phyloP scores from a whole-genome alignment of 2,329 filamentous ascomycete species.

The Daldinia sp. region DNA sequence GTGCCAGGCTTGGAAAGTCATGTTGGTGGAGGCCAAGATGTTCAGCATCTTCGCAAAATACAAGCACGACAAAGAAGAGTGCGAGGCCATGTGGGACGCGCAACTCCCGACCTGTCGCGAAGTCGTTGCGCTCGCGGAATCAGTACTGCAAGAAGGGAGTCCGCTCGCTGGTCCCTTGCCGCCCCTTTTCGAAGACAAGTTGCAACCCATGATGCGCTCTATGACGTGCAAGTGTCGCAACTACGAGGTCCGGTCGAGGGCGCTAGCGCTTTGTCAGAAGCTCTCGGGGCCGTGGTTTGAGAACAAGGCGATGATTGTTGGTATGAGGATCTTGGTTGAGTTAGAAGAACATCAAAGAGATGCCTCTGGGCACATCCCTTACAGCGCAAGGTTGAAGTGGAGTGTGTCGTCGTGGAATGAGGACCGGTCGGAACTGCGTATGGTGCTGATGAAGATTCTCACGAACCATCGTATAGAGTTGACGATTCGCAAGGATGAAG shows the following conservation, averaged over 20 bases:
- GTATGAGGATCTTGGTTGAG: constrained; percentile 16
- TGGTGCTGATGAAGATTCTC: constrained; percentile 12
- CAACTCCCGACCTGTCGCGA: constrained; percentile 18
- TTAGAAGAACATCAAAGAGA: constrained; percentile 26
- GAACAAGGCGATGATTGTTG: constrained; percentile 18
- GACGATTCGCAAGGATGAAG: constrained; percentile 13
- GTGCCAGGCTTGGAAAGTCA: constrained; percentile 18
- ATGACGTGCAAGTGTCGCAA: constrained; percentile 24
- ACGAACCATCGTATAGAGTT: constrained; percentile 14
- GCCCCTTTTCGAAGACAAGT: constrained; percentile 32
- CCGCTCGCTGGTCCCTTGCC: background rate
- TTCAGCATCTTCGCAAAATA: constrained; percentile 18
- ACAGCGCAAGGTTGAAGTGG: constrained; percentile 19
- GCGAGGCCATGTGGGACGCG: constrained; percentile 24
- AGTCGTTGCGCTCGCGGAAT: constrained; percentile 16
- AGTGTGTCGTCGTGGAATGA: constrained; percentile 24
- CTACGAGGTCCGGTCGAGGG: constrained; percentile 15
- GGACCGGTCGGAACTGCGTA: constrained; percentile 26
- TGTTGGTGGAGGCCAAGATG: constrained; percentile 30
- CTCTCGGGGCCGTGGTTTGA: constrained; percentile 30
- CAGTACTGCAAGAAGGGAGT: constrained; percentile 8
- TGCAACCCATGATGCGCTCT: constrained; percentile 25
- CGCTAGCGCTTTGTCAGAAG: constrained; percentile 18
- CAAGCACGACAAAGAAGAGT: constrained; percentile 9
- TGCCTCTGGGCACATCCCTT: constrained; percentile 19